A percentile compares a stretch with the other conserved stretches of the same genome.
Conservation (phyloP, 768 basidiomycete genomes). For the Lyophyllum decastes region DNA sequence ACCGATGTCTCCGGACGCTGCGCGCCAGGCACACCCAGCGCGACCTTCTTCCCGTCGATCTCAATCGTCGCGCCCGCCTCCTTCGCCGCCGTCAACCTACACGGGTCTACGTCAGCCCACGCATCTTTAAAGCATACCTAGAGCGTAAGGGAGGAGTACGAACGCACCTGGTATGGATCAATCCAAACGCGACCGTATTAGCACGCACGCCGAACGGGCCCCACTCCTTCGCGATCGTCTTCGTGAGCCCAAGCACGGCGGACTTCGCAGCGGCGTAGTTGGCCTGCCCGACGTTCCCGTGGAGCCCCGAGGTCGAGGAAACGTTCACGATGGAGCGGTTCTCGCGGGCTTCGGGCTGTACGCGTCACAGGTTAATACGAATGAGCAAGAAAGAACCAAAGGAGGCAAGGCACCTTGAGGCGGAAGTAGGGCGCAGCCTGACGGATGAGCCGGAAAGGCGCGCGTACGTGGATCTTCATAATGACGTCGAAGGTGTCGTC, state of each 20-base stretch:
- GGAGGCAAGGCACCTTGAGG: slow-evolving; percentile 48
- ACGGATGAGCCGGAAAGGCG: slow-evolving; percentile 83
- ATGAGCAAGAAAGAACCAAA: neutral
- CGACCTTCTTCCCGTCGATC: slow-evolving; percentile 82
- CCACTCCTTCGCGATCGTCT: slow-evolving; percentile 90
- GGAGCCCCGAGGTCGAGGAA: slow-evolving; percentile 79
- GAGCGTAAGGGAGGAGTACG: neutral
- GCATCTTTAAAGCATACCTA: neutral
- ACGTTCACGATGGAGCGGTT: slow-evolving; percentile 82
- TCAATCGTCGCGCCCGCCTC: slow-evolving; percentile 76
- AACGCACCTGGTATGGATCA: slow-evolving; percentile 71
- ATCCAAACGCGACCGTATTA: slow-evolving; percentile 79
- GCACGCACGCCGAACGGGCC: slow-evolving; percentile 80
- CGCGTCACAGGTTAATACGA: neutral
- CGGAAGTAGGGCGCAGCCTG: slow-evolving; percentile 87
- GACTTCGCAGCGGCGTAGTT: slow-evolving; percentile 84
- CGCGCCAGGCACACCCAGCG: slow-evolving; percentile 73
- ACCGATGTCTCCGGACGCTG: slow-evolving; percentile 29
- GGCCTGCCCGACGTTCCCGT: slow-evolving; percentile 85
- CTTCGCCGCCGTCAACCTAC: slow-evolving; percentile 76
- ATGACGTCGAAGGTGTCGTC: slow-evolving; percentile 85
- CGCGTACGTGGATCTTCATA: slow-evolving; percentile 81
- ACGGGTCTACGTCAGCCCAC: neutral
- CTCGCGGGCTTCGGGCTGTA: slow-evolving; percentile 53
- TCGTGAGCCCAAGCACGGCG: slow-evolving; percentile 77